These are phyloP conservation scores for Pouteria glomerata DNA, from an alignment of 148 eudicot species.

Conservation along the genomic window DNA sequence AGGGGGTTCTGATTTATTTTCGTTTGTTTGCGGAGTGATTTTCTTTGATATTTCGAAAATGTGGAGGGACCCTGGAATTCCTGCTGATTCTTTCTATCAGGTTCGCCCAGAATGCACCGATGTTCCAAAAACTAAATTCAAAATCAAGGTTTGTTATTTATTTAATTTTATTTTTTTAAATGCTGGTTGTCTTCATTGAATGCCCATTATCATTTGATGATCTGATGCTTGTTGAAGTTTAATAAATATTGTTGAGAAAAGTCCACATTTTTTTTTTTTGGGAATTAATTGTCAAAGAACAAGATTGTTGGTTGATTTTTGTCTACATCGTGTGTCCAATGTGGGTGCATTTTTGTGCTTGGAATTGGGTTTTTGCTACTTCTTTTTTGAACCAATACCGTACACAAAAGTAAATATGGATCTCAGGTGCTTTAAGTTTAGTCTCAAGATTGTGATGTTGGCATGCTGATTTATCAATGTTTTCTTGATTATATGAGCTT, in stretches of 20 bases:
- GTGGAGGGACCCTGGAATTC: constrained; percentile 69
- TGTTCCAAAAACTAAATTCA: constrained; percentile 82
- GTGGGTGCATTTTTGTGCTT: neutral
- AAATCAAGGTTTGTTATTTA: constrained; percentile 60
- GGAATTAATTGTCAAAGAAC: neutral
- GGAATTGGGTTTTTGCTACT: neutral
- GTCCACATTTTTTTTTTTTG: neutral
- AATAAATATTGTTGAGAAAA: neutral
- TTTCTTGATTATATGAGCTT: neutral
- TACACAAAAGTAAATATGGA: neutral
- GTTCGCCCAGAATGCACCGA: constrained; percentile 71
- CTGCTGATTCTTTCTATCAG: constrained; percentile 79
- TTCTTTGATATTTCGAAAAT: constrained; percentile 27
- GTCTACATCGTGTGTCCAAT: neutral
- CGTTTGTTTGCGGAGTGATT: constrained; percentile 1
- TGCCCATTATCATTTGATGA: neutral
- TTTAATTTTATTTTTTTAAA: neutral
- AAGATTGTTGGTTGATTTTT: neutral
- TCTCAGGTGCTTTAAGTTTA: neutral
- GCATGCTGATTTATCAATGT: neutral
- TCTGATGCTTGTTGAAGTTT: neutral
- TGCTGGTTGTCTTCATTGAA: neutral
- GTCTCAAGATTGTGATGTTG: neutral
- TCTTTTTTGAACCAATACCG: neutral
- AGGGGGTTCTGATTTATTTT: constrained; percentile 11